A percentile compares a stretch with the other conserved stretches of the same genome.
Evolutionary conservation across 106 monocot species (phyloP).

Genomic region (Dendrobium chrysotoxum): DNA sequence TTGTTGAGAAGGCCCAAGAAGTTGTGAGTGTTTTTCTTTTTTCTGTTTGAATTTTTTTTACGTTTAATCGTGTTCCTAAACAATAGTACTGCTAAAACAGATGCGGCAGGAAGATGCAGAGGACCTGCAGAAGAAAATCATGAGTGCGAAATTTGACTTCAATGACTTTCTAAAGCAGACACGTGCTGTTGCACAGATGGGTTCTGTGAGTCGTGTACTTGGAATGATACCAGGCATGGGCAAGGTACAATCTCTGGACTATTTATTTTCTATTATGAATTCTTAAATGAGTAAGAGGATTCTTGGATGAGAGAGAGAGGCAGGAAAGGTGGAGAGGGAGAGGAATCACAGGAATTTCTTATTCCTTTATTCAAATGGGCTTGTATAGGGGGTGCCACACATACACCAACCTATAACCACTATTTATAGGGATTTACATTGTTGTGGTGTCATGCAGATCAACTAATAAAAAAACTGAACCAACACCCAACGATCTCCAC

Average conservation of each 20-base stretch:
- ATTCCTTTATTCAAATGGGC: no score
- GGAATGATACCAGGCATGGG: constrained; percentile 99
- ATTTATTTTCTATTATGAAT: neutral
- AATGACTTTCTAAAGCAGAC: constrained; percentile 97
- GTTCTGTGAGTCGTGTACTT: constrained; percentile 85
- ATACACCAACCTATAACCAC: no score
- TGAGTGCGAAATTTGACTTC: constrained; percentile 97
- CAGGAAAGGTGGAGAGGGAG: no score
- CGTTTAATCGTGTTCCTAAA: neutral
- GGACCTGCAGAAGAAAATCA: constrained; percentile 93
- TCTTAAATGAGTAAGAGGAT: no score
- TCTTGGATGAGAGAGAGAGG: no score
- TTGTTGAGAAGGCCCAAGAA: constrained; percentile 99
- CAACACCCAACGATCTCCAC: no score
- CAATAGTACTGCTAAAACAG: constrained; percentile 23
- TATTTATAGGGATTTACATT: no score
- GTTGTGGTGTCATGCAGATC: no score
- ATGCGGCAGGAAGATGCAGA: constrained; percentile 96
- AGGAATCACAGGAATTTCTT: no score
- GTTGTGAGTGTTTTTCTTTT: constrained; percentile 48
- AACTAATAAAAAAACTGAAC: no score
- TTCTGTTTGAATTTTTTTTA: constrained; percentile 2
- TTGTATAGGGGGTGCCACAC: no score
- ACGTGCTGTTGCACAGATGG: constrained; percentile 89
- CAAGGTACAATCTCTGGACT: constrained; percentile 48